Percentiles rank a stretch among this genome's conserved stretches.
phyloP scores from a whole-genome alignment of 495 filamentous ascomycete species.

The Alectoria sarmentosa region DNA sequence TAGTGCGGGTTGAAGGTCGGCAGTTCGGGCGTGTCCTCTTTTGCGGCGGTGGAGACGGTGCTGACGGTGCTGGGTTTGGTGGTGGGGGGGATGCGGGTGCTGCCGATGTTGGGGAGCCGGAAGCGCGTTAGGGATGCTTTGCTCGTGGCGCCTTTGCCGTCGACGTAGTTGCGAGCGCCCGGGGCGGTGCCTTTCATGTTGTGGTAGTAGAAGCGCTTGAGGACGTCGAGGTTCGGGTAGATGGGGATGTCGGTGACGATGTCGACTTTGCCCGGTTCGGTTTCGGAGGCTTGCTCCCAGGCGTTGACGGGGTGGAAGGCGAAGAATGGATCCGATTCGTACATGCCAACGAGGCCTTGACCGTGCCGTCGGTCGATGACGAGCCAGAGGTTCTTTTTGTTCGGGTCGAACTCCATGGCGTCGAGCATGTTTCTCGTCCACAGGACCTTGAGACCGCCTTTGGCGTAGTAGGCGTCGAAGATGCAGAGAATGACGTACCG shows the following conservation, averaged over 20 bases:
- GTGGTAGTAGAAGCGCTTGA: conserved; percentile 46
- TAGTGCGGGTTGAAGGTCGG: conserved; percentile 60
- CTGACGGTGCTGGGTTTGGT: conserved; percentile 23
- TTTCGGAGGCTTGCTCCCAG: conserved; percentile 49
- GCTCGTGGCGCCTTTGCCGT: conserved; percentile 29
- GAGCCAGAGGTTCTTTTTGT: conserved; percentile 54
- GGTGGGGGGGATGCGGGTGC: conserved; percentile 9
- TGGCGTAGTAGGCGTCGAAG: conserved; percentile 47
- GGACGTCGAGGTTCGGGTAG: conserved; percentile 40
- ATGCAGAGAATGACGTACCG: conserved; percentile 62
- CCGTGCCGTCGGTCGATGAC: conserved; percentile 51
- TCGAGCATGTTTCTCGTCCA: conserved; percentile 52
- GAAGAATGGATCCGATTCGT: conserved; percentile 57
- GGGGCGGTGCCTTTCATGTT: conserved; percentile 44
- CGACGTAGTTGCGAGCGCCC: conserved; percentile 28
- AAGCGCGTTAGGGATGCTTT: conserved; percentile 42
- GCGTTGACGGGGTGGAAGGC: conserved; percentile 73
- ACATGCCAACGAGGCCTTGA: conserved; percentile 51
- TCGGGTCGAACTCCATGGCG: conserved; percentile 47
- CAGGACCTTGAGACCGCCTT: conserved; percentile 43
- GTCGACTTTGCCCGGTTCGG: conserved; percentile 35
- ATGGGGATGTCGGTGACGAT: conserved; percentile 52
- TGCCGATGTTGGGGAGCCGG: conserved; percentile 37
- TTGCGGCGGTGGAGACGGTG: conserved; percentile 33
- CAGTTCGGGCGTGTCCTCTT: conserved; percentile 46